Evolutionary conservation across 2,329 filamentous ascomycete species (phyloP).

Genomic region (Colletotrichum spinosum): DNA sequence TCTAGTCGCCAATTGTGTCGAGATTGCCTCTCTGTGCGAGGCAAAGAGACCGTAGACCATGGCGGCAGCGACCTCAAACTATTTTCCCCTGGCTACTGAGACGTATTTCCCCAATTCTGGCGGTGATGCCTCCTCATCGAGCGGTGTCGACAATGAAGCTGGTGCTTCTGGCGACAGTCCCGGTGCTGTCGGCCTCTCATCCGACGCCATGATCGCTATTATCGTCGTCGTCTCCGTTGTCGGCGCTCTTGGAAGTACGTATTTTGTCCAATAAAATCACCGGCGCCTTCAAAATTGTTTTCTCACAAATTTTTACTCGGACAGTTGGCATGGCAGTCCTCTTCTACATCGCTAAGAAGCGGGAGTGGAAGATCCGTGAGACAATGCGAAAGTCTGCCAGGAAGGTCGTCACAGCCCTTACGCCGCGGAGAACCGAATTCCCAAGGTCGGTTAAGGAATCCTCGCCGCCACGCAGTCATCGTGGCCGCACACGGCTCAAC

Average conservation of each 20-base stretch:
- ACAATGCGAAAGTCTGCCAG: constrained; percentile 76
- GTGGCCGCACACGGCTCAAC: constrained; percentile 45
- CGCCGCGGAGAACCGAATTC: constrained; percentile 71
- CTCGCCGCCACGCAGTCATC: constrained; percentile 32
- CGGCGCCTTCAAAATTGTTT: constrained; percentile 3
- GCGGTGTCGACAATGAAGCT: constrained; percentile 61
- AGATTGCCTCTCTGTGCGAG: constrained; percentile 23
- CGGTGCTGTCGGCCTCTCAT: constrained; percentile 72
- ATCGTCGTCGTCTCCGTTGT: constrained; percentile 77
- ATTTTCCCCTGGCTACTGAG: constrained; percentile 59
- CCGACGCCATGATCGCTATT: constrained; percentile 78
- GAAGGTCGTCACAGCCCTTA: constrained; percentile 70
- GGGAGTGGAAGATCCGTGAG: constrained; percentile 83
- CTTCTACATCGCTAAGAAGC: constrained; percentile 86
- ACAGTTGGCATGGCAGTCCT: constrained; percentile 74
- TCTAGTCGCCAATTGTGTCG: background rate
- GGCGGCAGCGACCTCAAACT: constrained; percentile 50
- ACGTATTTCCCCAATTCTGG: constrained; percentile 49
- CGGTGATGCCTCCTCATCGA: constrained; percentile 49
- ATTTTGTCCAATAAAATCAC: background rate
- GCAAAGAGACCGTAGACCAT: constrained; percentile 44
- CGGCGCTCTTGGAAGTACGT: constrained; percentile 76
- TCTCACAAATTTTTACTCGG: constrained; percentile 6
- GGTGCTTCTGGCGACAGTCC: constrained; percentile 75
- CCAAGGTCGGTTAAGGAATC: constrained; percentile 66